These are phyloP conservation scores for Talaromyces rugulosus DNA, from an alignment of 2,329 filamentous ascomycete genomes.

Conservation along the genomic window DNA sequence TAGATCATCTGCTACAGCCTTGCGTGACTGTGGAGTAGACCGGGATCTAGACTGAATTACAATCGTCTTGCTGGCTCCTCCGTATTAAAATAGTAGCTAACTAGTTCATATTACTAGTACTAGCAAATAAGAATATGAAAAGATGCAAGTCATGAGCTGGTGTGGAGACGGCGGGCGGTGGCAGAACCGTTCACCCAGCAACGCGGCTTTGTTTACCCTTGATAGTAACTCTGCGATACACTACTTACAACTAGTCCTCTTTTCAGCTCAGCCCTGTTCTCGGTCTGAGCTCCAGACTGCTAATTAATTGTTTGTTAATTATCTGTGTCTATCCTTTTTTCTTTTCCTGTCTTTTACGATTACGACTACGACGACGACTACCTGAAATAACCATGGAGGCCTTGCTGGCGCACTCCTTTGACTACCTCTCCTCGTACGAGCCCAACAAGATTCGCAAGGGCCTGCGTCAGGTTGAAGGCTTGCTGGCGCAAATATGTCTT, in stretches of 20 bases:
- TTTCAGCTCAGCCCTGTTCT: background rate
- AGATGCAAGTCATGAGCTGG: background rate
- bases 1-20: background rate
- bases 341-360: background rate
- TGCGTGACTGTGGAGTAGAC: background rate
- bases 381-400: conserved; percentile 66
- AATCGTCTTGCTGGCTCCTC: background rate
- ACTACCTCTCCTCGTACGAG: conserved; percentile 92
- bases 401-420: conserved; percentile 86
- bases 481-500: conserved; percentile 91
- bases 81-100: background rate
- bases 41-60: background rate
- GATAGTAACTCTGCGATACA: background rate
- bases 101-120: too few species aligned
- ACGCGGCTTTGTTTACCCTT: conserved; percentile 16
- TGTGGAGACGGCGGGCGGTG: conserved; percentile 13
- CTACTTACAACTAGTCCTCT: too few species aligned
- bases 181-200: conserved; percentile 17
- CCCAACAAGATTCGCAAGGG: conserved; percentile 88
- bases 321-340: background rate
- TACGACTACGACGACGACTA: conserved; percentile 1
- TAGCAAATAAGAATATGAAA: background rate
- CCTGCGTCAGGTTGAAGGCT: conserved; percentile 85
- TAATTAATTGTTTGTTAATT: background rate
- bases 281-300: background rate